Evolutionary conservation across 2,329 filamentous ascomycete genomes (phyloP).

Genomic region (Rhexocercosporidium sp.): DNA sequence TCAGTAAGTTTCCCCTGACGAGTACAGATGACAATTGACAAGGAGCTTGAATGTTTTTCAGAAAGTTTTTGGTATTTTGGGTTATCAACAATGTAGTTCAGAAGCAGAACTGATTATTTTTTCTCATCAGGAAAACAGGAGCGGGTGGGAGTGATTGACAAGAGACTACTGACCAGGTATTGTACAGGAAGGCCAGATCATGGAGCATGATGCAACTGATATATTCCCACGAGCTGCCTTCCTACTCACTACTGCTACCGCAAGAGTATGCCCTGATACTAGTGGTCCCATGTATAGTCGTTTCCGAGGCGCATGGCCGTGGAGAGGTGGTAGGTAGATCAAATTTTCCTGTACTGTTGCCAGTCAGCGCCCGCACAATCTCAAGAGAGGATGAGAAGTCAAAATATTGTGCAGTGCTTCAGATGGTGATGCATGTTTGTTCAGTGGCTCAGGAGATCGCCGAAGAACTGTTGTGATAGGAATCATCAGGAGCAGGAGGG

Average conservation of each 20-base stretch:
- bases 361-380: conserved; percentile 31
- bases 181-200: background rate
- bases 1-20: conserved; percentile 11
- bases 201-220: background rate
- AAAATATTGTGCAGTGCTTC: conserved; percentile 49
- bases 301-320: background rate
- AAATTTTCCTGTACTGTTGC: background rate
- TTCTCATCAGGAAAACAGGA: conserved; percentile 64
- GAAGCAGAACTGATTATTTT: conserved; percentile 75
- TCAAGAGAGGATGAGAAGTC: conserved; percentile 22
- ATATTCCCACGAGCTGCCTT: background rate
- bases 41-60: conserved; percentile 46
- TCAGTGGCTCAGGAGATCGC: conserved; percentile 45
- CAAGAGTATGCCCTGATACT: background rate
- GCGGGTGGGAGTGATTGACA: background rate
- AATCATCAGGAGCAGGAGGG: conserved; percentile 41
- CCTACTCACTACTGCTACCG: background rate
- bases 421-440: conserved; percentile 79
- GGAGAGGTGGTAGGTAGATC: background rate
- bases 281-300: background rate
- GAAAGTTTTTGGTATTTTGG: conserved; percentile 69
- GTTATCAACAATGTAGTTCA: conserved; percentile 69
- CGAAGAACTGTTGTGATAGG: conserved; percentile 41
- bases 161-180: conserved; percentile 16
- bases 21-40: conserved; percentile 10